Conservation (phyloP, 352 stramenopile genomes). For the Phytopythium litorale region DNA sequence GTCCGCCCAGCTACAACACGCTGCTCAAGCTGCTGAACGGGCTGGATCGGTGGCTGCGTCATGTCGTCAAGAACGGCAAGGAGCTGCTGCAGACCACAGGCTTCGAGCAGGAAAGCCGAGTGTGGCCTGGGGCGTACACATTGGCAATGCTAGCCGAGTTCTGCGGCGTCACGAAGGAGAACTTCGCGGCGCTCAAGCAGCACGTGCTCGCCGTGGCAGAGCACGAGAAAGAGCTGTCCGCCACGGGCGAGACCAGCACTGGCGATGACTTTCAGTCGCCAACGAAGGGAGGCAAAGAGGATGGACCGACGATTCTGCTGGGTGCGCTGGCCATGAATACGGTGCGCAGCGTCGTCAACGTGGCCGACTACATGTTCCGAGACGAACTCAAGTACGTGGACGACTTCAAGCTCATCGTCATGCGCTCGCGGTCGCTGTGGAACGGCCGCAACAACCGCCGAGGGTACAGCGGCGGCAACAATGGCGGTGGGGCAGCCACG, state of each 20-base stretch:
- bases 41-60: slow-evolving; percentile 52
- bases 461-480: slow-evolving; percentile 9
- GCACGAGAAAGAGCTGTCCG: slow-evolving; percentile 53
- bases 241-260: slow-evolving; percentile 15
- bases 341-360: slow-evolving; percentile 55
- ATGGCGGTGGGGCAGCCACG: neutral
- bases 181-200: slow-evolving; percentile 32
- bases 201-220: slow-evolving; percentile 45
- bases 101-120: slow-evolving; percentile 72
- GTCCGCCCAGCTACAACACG: slow-evolving; percentile 42
- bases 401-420: slow-evolving; percentile 75
- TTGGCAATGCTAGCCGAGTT: slow-evolving; percentile 74
- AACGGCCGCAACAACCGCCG: slow-evolving; percentile 13
- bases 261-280: slow-evolving; percentile 7
- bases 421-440: slow-evolving; percentile 23
- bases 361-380: slow-evolving; percentile 79
- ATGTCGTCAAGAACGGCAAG: slow-evolving; percentile 33
- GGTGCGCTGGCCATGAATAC: slow-evolving; percentile 52
- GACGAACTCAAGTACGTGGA: slow-evolving; percentile 77
- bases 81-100: slow-evolving; percentile 47
- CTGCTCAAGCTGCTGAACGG: slow-evolving; percentile 68
- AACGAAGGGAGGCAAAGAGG: neutral
- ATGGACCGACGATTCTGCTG: slow-evolving; percentile 27
- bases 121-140: slow-evolving; percentile 57
- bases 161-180: slow-evolving; percentile 43